Percentiles rank a stretch among this genome's conserved stretches.
These are phyloP conservation scores for Hortiboletus flavorubellus DNA, from an alignment of 768 basidiomycete genomes.

Conservation along the genomic window DNA sequence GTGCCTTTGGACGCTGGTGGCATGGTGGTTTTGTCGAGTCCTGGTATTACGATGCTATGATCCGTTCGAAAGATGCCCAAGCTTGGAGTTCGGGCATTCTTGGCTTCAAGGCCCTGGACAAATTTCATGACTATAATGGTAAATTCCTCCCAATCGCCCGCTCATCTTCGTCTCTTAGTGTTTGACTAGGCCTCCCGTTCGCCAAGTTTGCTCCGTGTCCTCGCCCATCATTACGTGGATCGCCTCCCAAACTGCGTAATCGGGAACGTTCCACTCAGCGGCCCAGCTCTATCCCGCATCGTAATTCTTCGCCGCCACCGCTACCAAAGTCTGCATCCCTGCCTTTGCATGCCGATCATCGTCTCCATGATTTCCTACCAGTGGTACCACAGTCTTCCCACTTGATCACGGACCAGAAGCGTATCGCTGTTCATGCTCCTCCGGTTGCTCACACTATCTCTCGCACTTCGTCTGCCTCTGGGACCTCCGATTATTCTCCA, in stretches of 20 bases:
- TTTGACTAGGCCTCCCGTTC: constrained; percentile 46
- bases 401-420: constrained; percentile 23
- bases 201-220: constrained; percentile 46
- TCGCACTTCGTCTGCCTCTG: constrained; percentile 21
- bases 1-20: constrained; percentile 92
- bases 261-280: constrained; percentile 52
- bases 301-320: constrained; percentile 78
- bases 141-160: constrained; percentile 19
- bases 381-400: constrained; percentile 23
- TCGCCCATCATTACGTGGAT: constrained; percentile 41
- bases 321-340: constrained; percentile 79
- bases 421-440: constrained; percentile 27
- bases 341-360: constrained; percentile 61
- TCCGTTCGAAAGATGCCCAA: constrained; percentile 64
- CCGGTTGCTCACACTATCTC: constrained; percentile 23
- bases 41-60: constrained; percentile 72
- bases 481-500: constrained; percentile 57
- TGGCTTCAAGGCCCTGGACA: constrained; percentile 70
- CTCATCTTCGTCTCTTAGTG: background rate
- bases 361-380: constrained; percentile 27
- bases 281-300: constrained; percentile 35
- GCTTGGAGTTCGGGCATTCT: constrained; percentile 77
- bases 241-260: constrained; percentile 56
- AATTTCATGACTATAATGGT: constrained; percentile 67
- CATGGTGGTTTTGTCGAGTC: constrained; percentile 74